Evolutionary conservation across 2,329 filamentous ascomycete species (phyloP), one percentile per base, ranked within the genome.

Genomic region (Monilinia aucupariae): DNA sequence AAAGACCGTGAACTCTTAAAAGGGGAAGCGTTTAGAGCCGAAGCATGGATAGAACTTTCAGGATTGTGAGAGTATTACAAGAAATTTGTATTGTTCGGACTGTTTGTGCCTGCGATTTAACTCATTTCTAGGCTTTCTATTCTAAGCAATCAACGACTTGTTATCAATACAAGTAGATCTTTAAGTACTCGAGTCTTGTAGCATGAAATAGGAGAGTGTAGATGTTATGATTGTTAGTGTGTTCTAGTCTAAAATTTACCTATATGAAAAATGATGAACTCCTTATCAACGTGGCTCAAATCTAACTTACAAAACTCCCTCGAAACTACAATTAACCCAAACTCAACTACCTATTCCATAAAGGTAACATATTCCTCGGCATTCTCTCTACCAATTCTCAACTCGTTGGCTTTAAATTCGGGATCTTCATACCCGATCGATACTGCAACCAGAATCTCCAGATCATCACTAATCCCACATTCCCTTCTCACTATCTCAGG

Each of bases 341-440:
- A 7, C 9, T 22, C 4, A 17, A 13, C 41, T 20, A 9, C 9
- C 17, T 49, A 62, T 48, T 32, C 51, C 32, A 62, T 13, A 50
- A 56, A 62, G 8, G 20, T 34, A 48, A 62, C 43, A 41, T 34
- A 48, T 17, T 51, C 20, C 32, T 41, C n/a, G 9, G 27, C 20
- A 39, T 41, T n/a, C 12, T 48, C 41, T 37, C 41, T 62, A 5
- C 17, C 32, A 34, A 10, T 20, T 43, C 43, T 62, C 20, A 58
- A 8, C 6, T 6, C 8, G 39, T 62, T 62, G 27, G 34, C 30
- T 43, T 32, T 49, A 7, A 58, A 49, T 6, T 13, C 32, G 8
- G 41, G 20, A 49, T 62, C 52, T 20, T 62, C 60, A 48, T 50
- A 62, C 34, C 60, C 60, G 34, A 58, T 47, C 20, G 60, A 55